Evolutionary conservation across 768 basidiomycete genomes (phyloP), one percentile per base, ranked within the genome.

Genomic region (Sutorius australiensis): DNA sequence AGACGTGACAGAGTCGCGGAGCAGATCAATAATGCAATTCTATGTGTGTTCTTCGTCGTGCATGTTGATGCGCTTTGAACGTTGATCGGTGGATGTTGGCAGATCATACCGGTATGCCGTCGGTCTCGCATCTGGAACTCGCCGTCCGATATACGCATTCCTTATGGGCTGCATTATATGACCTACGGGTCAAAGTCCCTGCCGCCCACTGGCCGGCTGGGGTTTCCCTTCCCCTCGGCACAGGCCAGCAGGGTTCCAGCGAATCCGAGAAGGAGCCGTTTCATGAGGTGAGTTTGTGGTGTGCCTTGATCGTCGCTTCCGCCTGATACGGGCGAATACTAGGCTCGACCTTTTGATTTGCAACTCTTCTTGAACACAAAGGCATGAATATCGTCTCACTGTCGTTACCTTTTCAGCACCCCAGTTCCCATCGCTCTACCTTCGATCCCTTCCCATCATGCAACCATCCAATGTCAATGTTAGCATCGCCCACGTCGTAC

Each of bases 11-110:
- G 80, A 6, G 80, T 97, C 19, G 93, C 93, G 6, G 88, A 92
- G 52, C 89, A 94, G 71, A 84, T 98, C 38, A 89, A 95, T 58
- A 77, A 81, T 40, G 94, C 93, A 14, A 88, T 97, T 43, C 70
- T 97, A 12, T 74, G 94, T 94, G 61, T 66, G 90, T 77, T 2
- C 2, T 33, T 2, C 12, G 5, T 4, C 1, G 34, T 52, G 17
- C 9, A 19, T 19, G 7, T 49, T 14, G 30, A 44, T 7, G 21
- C 27, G 11, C 9, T 47, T 44, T 56, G 48, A 67, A 47, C 6
- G 21, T 44, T 56, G 48, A 67, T 45, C 6, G 21, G 38, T 33
- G 14, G 16, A 19, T 13, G 14, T 34, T 44, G 51, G 24, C 44
- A 89, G 87, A 81, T 62, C 73, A 78, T 42, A 74, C 71, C 3